Conservation (phyloP, 2,329 filamentous ascomycete species). For the Sporothrix curviconia region DNA sequence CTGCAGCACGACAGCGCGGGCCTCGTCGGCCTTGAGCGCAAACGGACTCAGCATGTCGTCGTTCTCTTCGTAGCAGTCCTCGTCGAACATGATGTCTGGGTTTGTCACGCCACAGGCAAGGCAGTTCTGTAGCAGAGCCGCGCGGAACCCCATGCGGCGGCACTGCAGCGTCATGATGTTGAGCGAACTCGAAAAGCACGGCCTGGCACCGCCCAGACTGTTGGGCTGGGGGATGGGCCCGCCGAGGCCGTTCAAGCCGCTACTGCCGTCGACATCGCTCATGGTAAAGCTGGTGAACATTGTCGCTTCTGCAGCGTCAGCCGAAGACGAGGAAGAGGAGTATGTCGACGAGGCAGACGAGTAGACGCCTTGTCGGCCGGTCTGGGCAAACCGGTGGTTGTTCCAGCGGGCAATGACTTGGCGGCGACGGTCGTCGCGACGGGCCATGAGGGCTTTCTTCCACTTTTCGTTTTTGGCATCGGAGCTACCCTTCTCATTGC, state of each 20-base stretch:
- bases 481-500: neutral
- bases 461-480: neutral
- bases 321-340: neutral
- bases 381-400: neutral
- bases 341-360: neutral
- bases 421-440: slow-evolving; percentile 1
- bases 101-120: slow-evolving; percentile 28
- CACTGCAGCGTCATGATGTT: slow-evolving; percentile 18
- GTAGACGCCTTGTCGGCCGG: neutral
- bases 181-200: neutral
- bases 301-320: neutral
- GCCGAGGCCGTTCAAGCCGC: neutral
- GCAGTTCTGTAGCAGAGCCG: slow-evolving; percentile 31
- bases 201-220: too few relatives aligned
- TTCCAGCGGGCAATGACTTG: neutral
- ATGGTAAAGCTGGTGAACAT: neutral
- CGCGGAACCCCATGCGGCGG: slow-evolving; percentile 26
- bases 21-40: slow-evolving; percentile 23
- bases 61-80: slow-evolving; percentile 15
- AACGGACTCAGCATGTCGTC: slow-evolving; percentile 27
- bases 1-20: slow-evolving; percentile 21
- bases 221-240: neutral
- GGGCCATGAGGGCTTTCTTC: neutral
- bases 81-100: slow-evolving; percentile 22
- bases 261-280: neutral